These are phyloP conservation scores for Sclerotinia glacialis DNA, from an alignment of 2,329 filamentous ascomycete species.

Conservation along the genomic window DNA sequence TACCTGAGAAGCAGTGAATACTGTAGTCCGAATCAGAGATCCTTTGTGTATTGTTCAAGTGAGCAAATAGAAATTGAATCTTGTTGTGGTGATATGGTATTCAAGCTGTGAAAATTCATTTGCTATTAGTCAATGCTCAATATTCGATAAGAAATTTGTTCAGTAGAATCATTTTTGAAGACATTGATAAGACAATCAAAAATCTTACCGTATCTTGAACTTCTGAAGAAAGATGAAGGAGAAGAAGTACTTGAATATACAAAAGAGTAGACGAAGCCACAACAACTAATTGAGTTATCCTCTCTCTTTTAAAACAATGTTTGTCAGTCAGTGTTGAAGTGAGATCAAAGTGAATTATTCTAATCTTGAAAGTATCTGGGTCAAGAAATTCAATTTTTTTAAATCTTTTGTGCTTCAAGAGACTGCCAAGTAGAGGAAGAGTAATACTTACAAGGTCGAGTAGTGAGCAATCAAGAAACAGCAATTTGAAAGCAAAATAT, in stretches of 20 bases:
- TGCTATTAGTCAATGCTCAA: not conserved
- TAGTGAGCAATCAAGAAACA: not conserved
- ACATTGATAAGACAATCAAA: not conserved
- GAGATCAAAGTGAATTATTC: too few relatives aligned
- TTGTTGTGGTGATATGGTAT: not conserved
- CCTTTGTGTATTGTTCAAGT: not conserved
- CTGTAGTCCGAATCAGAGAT: not conserved
- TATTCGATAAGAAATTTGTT: not conserved
- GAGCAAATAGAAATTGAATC: not conserved
- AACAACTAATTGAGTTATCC: not conserved
- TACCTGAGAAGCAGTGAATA: not conserved
- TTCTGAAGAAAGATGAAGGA: not conserved
- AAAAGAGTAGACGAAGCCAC: not conserved
- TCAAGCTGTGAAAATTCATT: not conserved
- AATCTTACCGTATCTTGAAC: not conserved
- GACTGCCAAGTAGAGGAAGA: fast-evolving
- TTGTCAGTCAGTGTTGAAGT: not conserved
- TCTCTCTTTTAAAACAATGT: not conserved
- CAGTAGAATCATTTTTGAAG: not conserved
- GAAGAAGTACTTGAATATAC: not conserved
- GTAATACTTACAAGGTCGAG: not conserved
- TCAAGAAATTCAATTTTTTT: not conserved
- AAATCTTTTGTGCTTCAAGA: not conserved
- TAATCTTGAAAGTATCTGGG: not conserved
- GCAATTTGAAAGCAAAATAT: not conserved